Conservation (phyloP, 192 early-diverging fungal species). For the Mortierella hygrophila region DNA sequence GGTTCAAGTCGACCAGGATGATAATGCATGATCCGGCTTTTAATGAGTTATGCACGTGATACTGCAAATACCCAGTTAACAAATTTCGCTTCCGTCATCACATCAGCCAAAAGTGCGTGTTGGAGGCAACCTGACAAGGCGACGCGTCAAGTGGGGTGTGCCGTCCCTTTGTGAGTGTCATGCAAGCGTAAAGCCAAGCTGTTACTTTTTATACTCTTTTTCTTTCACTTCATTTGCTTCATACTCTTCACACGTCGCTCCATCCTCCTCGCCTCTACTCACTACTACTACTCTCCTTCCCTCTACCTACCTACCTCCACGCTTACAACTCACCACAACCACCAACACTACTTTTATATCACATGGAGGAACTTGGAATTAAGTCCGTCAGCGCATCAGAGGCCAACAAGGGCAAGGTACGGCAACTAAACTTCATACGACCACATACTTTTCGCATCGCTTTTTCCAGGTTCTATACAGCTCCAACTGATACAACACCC, state of each 20-base stretch:
- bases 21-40: neutral
- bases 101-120: neutral
- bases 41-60: neutral
- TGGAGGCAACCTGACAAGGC: neutral
- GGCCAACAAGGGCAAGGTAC: slow-evolving; percentile 33
- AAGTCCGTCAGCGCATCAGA: slow-evolving; percentile 27
- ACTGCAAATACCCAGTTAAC: neutral
- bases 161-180: neutral
- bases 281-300: neutral
- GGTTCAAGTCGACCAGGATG: neutral
- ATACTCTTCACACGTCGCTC: neutral
- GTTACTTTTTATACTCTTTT: neutral
- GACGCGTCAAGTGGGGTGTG: slow-evolving; percentile 17
- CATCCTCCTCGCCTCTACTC: neutral
- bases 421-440: neutral
- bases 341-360: slow-evolving; percentile 6
- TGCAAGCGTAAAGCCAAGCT: neutral
- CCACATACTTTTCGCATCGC: neutral
- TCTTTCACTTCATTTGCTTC: neutral
- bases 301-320: neutral
- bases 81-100: neutral
- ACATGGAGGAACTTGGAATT: slow-evolving; percentile 53
- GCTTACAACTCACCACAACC: neutral
- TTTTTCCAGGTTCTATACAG: no score
- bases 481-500: neutral